Conservation (phyloP, 2,329 filamentous ascomycete species). For the Nectriaceae sp. region DNA sequence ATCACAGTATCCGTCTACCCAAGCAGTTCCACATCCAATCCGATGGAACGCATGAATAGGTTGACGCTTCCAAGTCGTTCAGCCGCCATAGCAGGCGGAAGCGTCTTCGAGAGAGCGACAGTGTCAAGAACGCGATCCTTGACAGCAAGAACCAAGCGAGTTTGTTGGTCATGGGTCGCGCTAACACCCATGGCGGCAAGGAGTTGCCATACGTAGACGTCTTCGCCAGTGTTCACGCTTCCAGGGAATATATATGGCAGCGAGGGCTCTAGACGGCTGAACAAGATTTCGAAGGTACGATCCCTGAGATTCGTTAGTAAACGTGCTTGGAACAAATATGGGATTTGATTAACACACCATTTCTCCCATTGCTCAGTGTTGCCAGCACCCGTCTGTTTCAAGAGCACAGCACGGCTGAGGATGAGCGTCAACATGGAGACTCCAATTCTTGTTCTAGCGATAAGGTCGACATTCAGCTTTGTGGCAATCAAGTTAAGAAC, state of each 20-base stretch:
- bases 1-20: constrained; percentile 32
- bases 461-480: constrained; percentile 79
- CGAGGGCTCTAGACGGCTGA: constrained; percentile 82
- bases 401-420: constrained; percentile 87
- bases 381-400: constrained; percentile 77
- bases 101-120: constrained; percentile 81
- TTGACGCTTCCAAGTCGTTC: constrained; percentile 91
- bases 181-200: constrained; percentile 93
- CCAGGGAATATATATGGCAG: constrained; percentile 88
- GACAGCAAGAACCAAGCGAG: constrained; percentile 88
- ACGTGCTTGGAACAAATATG: neutral
- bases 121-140: constrained; percentile 99
- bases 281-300: constrained; percentile 80
- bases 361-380: constrained; percentile 76
- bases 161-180: constrained; percentile 91
- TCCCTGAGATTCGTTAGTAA: constrained; percentile 56
- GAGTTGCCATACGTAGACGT: constrained; percentile 98
- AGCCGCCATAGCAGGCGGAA: constrained; percentile 82
- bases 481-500: constrained; percentile 84
- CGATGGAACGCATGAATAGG: constrained; percentile 97
- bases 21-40: constrained; percentile 86
- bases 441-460: constrained; percentile 85
- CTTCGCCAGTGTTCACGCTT: constrained; percentile 85
- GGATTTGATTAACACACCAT: constrained; percentile 58
- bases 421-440: constrained; percentile 91